Evolutionary conservation across 164 flowering plant species (phyloP).

Genomic region (Protea cynaroides): DNA sequence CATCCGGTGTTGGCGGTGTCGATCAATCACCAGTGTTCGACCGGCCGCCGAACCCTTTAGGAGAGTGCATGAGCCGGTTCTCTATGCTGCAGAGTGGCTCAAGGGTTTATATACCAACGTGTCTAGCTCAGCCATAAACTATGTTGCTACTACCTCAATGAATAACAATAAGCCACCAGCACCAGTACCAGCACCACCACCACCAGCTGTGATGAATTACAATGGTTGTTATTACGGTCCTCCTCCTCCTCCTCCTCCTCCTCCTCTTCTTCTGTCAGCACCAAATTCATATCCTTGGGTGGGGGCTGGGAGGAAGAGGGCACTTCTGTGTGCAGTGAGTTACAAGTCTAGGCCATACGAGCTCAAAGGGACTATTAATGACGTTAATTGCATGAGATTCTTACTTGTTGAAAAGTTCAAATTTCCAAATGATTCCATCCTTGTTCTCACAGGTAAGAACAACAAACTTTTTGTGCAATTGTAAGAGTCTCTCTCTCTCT

Average conservation of each 20-base stretch:
- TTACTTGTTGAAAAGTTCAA: slow-evolving; percentile 32
- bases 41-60: too few relatives aligned
- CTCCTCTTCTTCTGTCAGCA: neutral
- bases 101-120: slow-evolving; percentile 13
- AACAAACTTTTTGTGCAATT: too few relatives aligned
- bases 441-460: slow-evolving; percentile 64
- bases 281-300: neutral
- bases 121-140: slow-evolving; percentile 6
- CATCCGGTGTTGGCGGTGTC: slow-evolving; percentile 17
- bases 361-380: slow-evolving; percentile 47
- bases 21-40: slow-evolving; percentile 6
- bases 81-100: slow-evolving; percentile 10
- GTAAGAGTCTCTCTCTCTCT: too few relatives aligned
- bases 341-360: slow-evolving; percentile 27
- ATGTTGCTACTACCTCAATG: neutral
- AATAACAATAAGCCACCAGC: too few relatives aligned
- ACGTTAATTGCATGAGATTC: slow-evolving; percentile 42
- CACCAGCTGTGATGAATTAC: neutral
- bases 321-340: slow-evolving; percentile 50
- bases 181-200: too few relatives aligned
- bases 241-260: neutral
- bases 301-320: slow-evolving; percentile 39
- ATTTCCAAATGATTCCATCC: slow-evolving; percentile 42
- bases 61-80: slow-evolving; percentile 10
- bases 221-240: neutral